A percentile compares a stretch with the other conserved stretches of the same genome.
phyloP scores from a whole-genome alignment of 495 filamentous ascomycete genomes.

The Aspergillus funiculosus region DNA sequence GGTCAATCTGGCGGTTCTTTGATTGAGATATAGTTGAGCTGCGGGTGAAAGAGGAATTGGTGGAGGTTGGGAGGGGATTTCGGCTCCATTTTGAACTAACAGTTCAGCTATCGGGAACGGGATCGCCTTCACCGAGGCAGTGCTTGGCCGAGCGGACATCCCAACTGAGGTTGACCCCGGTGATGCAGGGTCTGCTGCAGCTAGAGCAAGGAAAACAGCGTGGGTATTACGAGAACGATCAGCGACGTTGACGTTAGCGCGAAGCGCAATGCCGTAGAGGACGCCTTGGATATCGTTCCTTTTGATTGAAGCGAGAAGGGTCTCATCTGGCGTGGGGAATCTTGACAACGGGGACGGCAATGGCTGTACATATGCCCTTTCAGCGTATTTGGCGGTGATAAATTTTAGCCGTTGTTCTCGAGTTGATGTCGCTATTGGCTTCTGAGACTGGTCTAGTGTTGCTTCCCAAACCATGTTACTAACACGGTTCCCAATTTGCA shows the following conservation, averaged over 20 bases:
- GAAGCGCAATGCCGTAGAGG: conserved; percentile 81
- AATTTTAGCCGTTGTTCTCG: conserved; percentile 86
- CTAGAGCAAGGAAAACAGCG: conserved; percentile 82
- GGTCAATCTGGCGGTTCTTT: conserved; percentile 55
- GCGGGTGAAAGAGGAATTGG: conserved; percentile 70
- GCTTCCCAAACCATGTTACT: conserved; percentile 98
- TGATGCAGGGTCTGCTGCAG: conserved; percentile 84
- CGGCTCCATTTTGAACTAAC: conserved; percentile 88
- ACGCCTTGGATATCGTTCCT: conserved; percentile 88
- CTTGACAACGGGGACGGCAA: conserved; percentile 70
- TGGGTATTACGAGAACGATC: conserved; percentile 88
- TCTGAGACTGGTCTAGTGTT: conserved; percentile 62
- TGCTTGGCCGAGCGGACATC: conserved; percentile 27
- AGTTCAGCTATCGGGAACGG: conserved; percentile 87
- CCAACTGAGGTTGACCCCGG: conserved; percentile 46
- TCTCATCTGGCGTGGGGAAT: conserved; percentile 78
- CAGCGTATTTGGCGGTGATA: conserved; percentile 92
- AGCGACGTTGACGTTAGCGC: conserved; percentile 77
- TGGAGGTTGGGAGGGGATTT: conserved; percentile 66
- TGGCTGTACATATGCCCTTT: conserved; percentile 71
- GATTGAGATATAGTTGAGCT: conserved; percentile 77
- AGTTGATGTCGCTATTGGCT: conserved; percentile 68
- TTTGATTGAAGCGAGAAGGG: conserved; percentile 88
- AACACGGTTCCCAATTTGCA: conserved; percentile 86
- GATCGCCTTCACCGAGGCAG: conserved; percentile 34